phyloP scores from a whole-genome alignment of 2,329 filamentous ascomycete genomes.

The Diplodia sapinea region DNA sequence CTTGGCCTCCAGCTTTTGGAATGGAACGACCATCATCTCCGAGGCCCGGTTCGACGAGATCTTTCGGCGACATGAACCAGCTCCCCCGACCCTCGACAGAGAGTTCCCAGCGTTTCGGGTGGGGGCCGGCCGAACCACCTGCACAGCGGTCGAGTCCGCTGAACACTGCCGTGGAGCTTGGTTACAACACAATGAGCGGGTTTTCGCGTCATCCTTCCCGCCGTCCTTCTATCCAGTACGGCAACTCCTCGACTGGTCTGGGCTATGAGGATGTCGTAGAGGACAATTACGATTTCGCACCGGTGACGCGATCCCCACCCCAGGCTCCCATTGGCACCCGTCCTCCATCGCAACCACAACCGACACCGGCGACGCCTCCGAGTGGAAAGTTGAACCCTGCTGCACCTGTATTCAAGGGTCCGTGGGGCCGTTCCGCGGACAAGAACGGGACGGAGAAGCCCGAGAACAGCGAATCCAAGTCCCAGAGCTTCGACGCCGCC shows the following conservation, averaged over 20 bases:
- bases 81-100: constrained; percentile 49
- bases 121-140: constrained; percentile 39
- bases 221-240: constrained; percentile 78
- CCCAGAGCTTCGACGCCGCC: neutral
- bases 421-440: constrained; percentile 24
- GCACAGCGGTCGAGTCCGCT: constrained; percentile 47
- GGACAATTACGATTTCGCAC: constrained; percentile 57
- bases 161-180: constrained; percentile 49
- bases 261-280: constrained; percentile 60
- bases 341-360: constrained; percentile 63
- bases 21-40: constrained; percentile 56
- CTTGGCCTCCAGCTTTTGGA: constrained; percentile 53
- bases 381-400: constrained; percentile 74
- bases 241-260: constrained; percentile 68
- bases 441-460: constrained; percentile 22
- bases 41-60: constrained; percentile 71
- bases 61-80: constrained; percentile 46
- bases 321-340: constrained; percentile 80
- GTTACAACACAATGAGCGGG: constrained; percentile 50
- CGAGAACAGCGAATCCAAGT: constrained; percentile 9
- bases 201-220: constrained; percentile 82
- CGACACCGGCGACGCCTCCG: constrained; percentile 56
- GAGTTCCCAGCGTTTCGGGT: constrained; percentile 47
- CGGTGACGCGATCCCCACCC: constrained; percentile 58
- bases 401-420: constrained; percentile 73